Percentiles rank a stretch among this genome's conserved stretches.
Conservation (phyloP, 2,329 filamentous ascomycete species). For the Karstenula rhodostoma region DNA sequence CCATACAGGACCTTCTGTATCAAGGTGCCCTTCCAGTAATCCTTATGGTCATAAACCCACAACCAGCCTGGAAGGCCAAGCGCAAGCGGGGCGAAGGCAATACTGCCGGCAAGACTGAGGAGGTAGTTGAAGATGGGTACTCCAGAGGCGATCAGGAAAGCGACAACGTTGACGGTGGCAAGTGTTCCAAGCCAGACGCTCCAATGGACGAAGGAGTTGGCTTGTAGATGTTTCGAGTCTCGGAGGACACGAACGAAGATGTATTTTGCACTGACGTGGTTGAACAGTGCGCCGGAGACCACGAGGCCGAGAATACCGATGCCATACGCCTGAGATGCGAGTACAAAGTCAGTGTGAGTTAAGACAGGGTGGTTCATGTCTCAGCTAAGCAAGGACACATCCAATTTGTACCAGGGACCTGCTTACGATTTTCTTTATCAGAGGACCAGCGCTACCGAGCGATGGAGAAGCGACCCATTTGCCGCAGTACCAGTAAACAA, state of each 20-base stretch:
- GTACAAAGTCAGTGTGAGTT: no score
- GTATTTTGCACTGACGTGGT: conserved; percentile 63
- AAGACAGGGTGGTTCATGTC: no score
- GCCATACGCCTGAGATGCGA: no score
- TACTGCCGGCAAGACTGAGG: conserved; percentile 57
- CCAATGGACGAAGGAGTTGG: conserved; percentile 61
- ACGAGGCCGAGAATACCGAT: conserved; percentile 63
- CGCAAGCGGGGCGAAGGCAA: conserved; percentile 62
- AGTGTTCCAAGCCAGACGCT: conserved; percentile 60
- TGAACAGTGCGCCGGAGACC: conserved; percentile 57
- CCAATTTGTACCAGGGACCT: no score
- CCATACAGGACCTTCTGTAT: conserved; percentile 49
- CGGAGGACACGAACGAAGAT: conserved; percentile 63
- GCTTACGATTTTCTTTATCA: conserved; percentile 66
- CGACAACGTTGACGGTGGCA: conserved; percentile 51
- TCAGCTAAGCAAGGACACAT: no score
- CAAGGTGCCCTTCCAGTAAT: conserved; percentile 50
- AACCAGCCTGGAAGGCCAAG: conserved; percentile 59
- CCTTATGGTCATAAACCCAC: conserved; percentile 60
- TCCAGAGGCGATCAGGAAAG: conserved; percentile 62
- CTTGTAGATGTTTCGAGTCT: conserved; percentile 59
- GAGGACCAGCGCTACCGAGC: conserved; percentile 65
- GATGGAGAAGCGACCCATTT: conserved; percentile 69
- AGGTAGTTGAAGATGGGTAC: conserved; percentile 65
- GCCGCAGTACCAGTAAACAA: conserved; percentile 69